Evolutionary conservation across 2,329 filamentous ascomycete genomes (phyloP), one percentile per base, ranked within the genome.

Genomic region (Hypoxylon sp.): DNA sequence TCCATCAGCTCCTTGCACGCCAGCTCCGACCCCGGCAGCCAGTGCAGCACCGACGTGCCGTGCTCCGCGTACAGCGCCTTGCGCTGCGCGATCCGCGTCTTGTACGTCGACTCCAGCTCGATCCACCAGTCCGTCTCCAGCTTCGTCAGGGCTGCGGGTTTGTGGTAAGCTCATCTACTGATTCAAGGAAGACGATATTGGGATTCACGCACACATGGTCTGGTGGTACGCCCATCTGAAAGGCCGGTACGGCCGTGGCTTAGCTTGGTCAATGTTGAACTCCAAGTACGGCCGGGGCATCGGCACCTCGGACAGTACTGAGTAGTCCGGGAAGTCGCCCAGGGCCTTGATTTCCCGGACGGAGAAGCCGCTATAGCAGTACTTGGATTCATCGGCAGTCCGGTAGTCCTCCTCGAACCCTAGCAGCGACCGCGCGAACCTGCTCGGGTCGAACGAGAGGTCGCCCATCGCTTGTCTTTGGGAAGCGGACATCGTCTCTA

Each of bases 1-100:
- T 97, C 93, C 92, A 95, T 94, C 5, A 95, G 80, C 71, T 97
- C 93, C 73, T 93, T 93, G 74, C 90, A 92, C 0, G 89, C 92
- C 0, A 95, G 80, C 70, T 95, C 91, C 0, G 89, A 90, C 1
- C 92, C 92, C 0, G 91, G 91, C 0, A 94, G 81, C 30, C 83
- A 82, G 58, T 90, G 84, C 1, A 95, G 82, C 1, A 96, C 87
- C 3, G 80, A 78, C 8, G 82, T 81, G 1, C 90, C 87, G 67
- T 94, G 82, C 60, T 88, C 79, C 10, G 79, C 79, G 72, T 88
- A 90, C 0, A 96, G 82, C 0, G 78, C 79, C 71, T 88, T 84
- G 17, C 93, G 89, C 73, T 94, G 87, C 4, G 82, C 81, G 67
- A 97, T 89, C 20, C 90, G 86, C 1, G 82, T 71, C 47, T 78